phyloP scores from a whole-genome alignment of 1,139 yeast species.

The Zygoascus meyerae region DNA sequence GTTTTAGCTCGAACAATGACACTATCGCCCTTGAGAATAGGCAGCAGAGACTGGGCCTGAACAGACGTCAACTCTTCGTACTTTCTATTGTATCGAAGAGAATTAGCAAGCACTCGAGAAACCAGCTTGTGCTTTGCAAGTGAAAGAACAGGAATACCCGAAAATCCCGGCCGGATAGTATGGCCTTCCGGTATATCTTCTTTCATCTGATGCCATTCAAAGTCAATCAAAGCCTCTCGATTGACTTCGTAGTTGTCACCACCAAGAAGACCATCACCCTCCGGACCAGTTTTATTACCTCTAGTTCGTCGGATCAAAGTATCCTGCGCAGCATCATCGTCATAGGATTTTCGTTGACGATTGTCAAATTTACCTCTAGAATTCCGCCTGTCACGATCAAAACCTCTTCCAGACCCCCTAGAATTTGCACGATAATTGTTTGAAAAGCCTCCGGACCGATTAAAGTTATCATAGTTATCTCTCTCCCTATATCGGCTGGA shows the following conservation, averaged over 20 bases:
- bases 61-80: slow-evolving; percentile 60
- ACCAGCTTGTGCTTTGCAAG: slow-evolving; percentile 29
- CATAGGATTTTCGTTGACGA: slow-evolving; percentile 1
- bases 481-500: too few relatives aligned
- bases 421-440: background rate
- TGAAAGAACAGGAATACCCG: slow-evolving; percentile 28
- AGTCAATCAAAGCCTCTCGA: slow-evolving; percentile 16
- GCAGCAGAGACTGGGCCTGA: slow-evolving; percentile 66
- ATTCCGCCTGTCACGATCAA: background rate
- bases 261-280: slow-evolving; percentile 34
- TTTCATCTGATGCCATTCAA: slow-evolving; percentile 22
- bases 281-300: slow-evolving; percentile 21
- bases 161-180: slow-evolving; percentile 22
- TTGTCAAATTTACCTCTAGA: background rate
- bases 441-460: background rate
- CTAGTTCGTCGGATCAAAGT: slow-evolving; percentile 10
- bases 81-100: slow-evolving; percentile 31
- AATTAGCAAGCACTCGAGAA: slow-evolving; percentile 32
- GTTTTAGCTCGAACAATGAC: slow-evolving; percentile 87
- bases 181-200: slow-evolving; percentile 9
- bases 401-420: background rate
- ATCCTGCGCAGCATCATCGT: slow-evolving; percentile 11
- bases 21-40: slow-evolving; percentile 53
- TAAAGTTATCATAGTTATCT: background rate
- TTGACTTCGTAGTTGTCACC: slow-evolving; percentile 28